A percentile compares a stretch with the other conserved stretches of the same genome.
These are phyloP conservation scores for Rhizopogon vesiculosus DNA, from an alignment of 768 basidiomycete genomes.

Conservation along the genomic window DNA sequence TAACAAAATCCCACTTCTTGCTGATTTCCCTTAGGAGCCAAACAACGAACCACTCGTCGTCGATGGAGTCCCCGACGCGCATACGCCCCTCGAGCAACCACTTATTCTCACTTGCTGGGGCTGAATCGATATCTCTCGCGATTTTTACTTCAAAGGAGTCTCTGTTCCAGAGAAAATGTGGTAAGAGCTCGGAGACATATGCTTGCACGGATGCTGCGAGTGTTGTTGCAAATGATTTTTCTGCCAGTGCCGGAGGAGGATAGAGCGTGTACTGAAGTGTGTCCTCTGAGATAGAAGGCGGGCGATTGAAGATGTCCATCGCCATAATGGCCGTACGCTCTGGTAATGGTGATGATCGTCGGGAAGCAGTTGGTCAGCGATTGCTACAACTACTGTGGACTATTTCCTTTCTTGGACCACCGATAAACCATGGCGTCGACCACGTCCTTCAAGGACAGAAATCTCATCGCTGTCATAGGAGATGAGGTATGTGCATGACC, in stretches of 20 bases:
- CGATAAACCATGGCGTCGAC: conserved; percentile 40
- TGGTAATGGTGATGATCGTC: neutral
- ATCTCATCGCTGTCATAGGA: conserved; percentile 91
- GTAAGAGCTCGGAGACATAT: conserved; percentile 51
- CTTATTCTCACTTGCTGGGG: conserved; percentile 20
- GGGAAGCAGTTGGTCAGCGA: conserved; percentile 10
- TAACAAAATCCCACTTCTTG: conserved; percentile 71
- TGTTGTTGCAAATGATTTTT: conserved; percentile 57
- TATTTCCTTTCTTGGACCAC: conserved; percentile 13
- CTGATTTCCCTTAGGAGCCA: conserved; percentile 83
- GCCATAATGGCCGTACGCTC: neutral
- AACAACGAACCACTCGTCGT: conserved; percentile 96
- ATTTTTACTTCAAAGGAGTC: conserved; percentile 79
- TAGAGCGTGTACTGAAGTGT: conserved; percentile 76
- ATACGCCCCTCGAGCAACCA: conserved; percentile 77
- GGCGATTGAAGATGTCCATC: conserved; percentile 70
- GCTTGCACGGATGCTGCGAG: conserved; percentile 64
- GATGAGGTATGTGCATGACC: conserved; percentile 69
- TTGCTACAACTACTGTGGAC: neutral
- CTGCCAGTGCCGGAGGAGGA: conserved; percentile 47
- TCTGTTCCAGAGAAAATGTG: conserved; percentile 75
- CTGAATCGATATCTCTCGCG: conserved; percentile 37
- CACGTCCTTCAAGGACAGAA: conserved; percentile 73
- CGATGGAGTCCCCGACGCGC: conserved; percentile 94
- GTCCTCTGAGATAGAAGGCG: conserved; percentile 82